Percentiles rank a stretch among this genome's conserved stretches.
Evolutionary conservation across 495 filamentous ascomycete species (phyloP).

Genomic region (Talaromyces stipitatus): DNA sequence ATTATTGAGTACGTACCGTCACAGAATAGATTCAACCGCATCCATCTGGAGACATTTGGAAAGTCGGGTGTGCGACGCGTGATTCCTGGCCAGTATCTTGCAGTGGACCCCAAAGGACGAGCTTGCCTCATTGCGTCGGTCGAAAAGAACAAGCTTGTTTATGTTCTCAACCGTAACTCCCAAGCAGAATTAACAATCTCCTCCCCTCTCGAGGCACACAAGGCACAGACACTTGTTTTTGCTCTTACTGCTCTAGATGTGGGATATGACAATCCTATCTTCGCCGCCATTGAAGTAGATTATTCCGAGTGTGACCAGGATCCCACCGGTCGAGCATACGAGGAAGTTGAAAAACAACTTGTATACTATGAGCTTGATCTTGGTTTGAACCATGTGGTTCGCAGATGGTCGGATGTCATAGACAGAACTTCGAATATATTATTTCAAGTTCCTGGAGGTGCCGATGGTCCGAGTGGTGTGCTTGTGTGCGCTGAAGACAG

Average conservation of each 20-base stretch:
- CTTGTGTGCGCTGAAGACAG: slow-evolving; percentile 91
- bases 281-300: slow-evolving; percentile 89
- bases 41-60: slow-evolving; percentile 95
- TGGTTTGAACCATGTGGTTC: slow-evolving; percentile 92
- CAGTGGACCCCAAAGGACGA: slow-evolving; percentile 88
- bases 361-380: slow-evolving; percentile 98
- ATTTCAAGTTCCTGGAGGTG: slow-evolving; percentile 92
- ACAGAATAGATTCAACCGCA: slow-evolving; percentile 77
- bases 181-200: slow-evolving; percentile 94
- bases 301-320: slow-evolving; percentile 91
- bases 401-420: slow-evolving; percentile 90
- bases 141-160: slow-evolving; percentile 99
- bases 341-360: slow-evolving; percentile 77
- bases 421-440: slow-evolving; percentile 84
- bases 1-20: slow-evolving; percentile 87
- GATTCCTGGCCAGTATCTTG: slow-evolving; percentile 90
- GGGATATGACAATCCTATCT: slow-evolving; percentile 94
- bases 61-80: slow-evolving; percentile 95
- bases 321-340: slow-evolving; percentile 71
- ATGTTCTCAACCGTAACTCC: slow-evolving; percentile 91
- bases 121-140: slow-evolving; percentile 89
- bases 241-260: slow-evolving; percentile 82
- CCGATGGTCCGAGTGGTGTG: slow-evolving; percentile 89
- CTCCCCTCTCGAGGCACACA: slow-evolving; percentile 94
- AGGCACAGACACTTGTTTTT: slow-evolving; percentile 86